Base-by-base conservation (phyloP, 2,329 filamentous ascomycete species). In the Sporothrix euskadiensis region DNA sequence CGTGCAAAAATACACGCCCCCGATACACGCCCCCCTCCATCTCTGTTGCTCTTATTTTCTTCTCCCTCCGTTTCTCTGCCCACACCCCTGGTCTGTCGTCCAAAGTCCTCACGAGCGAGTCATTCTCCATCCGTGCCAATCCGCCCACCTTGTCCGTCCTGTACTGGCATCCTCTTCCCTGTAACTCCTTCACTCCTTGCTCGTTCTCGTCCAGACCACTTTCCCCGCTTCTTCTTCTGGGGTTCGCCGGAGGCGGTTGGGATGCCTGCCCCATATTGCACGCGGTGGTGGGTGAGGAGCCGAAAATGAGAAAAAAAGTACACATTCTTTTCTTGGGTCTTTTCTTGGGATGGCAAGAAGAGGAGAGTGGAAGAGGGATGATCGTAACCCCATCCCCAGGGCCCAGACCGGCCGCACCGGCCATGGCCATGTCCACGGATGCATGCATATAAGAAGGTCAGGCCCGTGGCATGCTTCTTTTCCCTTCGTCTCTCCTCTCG, bases 391-490 rank as follows among this genome's bases (percentile, higher is more conserved):
- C 61, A 30, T 66, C 61, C 44, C 63, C 65, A 49, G 35, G 65
- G 44, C 26, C 39, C 44, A 68, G 44, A 52, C 44, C 26, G 44
- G 16, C 39, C 61, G 39, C 22, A 10, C 39, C 39, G 12, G 39
- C 39, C 16, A 52, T 4, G 16, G 52, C 63, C 41, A 52, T 19
- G 16, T 6, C 63, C 41, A 52, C 19, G 16, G 39, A 47, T 66
- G 61, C 10, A 66, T 30, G 39, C 47, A 35, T 69, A 69, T 69
- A 69, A 69, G 66, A 54, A 69, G 66, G 44, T 30, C 47, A 54
- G 66, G 30, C 26, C 44, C 65, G 47, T 35, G 65, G 47, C 61
- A 39, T 47, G 4, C 59, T 14, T 63, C 59, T 63, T 63, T 12
- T 39, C 63, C 6, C n/a, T 14, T 35, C 30, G 30, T 52, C 19